Base-by-base conservation (phyloP, 495 filamentous ascomycete species). In the Wilcoxina mikolae region DNA sequence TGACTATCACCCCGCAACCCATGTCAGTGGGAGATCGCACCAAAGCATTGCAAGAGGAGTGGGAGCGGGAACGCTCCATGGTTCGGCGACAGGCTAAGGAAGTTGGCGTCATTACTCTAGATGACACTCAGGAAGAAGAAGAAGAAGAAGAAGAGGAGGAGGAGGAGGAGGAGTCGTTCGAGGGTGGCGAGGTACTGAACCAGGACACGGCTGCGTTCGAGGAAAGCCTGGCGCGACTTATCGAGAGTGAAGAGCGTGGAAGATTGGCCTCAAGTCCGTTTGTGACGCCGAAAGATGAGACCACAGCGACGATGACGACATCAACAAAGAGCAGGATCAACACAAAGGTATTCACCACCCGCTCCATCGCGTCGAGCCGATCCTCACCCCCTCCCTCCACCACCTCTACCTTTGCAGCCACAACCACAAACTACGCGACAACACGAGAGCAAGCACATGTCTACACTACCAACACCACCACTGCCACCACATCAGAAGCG, bases 191-290 rank as follows among this genome's bases (percentile, higher is more conserved):
- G 7, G 31, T 15, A 45, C 5, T 53, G 4, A 56, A 11, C 10
- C 56, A 60, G 12, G 56, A 60, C 55, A 60, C 58, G 4, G 48
- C 26, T 7, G 58, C 58, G 20, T 60, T 60, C 31, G 56, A 60
- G n/a, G 57, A 60, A 15, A 60, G 57, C 28, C 26, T 60, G 12
- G 53, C 44, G n/a, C 51, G 58, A 9, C 33, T 9, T 17, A 9
- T 38, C 9, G 33, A 38, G 9, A 38, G 33, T 57, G n/a, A n/a
- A n/a, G n/a, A n/a, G n/a, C n/a, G n/a, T n/a, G 4, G 22, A 20
- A 28, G 31, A 5, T 10, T 25, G 12, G 17, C 17, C 28, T 26
- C 53, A 18, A 17, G 27, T 23, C 42, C 15, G 24, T 35, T 35
- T 35, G 15, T 35, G 15, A 15, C 5, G 31, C 15, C 31, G 5